Percentiles rank a stretch among this genome's conserved stretches.
Evolutionary conservation across 768 basidiomycete species (phyloP).

Genomic region (Lentinula detonsa): DNA sequence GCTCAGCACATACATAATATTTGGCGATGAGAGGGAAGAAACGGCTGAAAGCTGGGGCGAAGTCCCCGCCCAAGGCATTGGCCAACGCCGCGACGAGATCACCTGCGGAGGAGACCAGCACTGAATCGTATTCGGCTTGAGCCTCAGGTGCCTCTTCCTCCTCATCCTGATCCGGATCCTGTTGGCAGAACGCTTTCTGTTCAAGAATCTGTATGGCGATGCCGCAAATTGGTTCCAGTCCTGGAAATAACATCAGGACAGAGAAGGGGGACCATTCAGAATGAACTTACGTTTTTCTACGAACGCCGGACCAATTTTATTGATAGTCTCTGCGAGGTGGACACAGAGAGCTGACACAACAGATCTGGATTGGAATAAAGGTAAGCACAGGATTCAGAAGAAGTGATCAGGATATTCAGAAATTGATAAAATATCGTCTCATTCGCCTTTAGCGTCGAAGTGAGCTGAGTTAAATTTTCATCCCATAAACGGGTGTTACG

Average conservation of each 20-base stretch:
- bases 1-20: constrained; percentile 68
- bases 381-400: constrained; percentile 13
- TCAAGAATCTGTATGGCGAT: constrained; percentile 85
- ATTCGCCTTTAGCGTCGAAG: constrained; percentile 60
- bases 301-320: constrained; percentile 85
- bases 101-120: constrained; percentile 88
- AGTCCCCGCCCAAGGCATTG: constrained; percentile 78
- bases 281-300: constrained; percentile 63
- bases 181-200: constrained; percentile 94
- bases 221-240: constrained; percentile 70
- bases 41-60: constrained; percentile 71
- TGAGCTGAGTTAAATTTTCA: constrained; percentile 73
- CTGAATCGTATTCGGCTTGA: constrained; percentile 94
- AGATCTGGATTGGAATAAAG: constrained; percentile 41
- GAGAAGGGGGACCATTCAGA: not conserved
- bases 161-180: constrained; percentile 91
- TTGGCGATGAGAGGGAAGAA: constrained; percentile 89
- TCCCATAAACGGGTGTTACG: constrained; percentile 23
- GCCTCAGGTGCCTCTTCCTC: constrained; percentile 81
- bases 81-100: constrained; percentile 92
- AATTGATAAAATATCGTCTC: constrained; percentile 38
- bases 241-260: constrained; percentile 26
- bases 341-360: constrained; percentile 87
- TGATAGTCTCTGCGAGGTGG: constrained; percentile 87
- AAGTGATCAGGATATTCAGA: constrained; percentile 3